Percentiles rank a stretch among this genome's conserved stretches.
Evolutionary conservation across 495 filamentous ascomycete genomes (phyloP).

Genomic region (Xylaria sp.): DNA sequence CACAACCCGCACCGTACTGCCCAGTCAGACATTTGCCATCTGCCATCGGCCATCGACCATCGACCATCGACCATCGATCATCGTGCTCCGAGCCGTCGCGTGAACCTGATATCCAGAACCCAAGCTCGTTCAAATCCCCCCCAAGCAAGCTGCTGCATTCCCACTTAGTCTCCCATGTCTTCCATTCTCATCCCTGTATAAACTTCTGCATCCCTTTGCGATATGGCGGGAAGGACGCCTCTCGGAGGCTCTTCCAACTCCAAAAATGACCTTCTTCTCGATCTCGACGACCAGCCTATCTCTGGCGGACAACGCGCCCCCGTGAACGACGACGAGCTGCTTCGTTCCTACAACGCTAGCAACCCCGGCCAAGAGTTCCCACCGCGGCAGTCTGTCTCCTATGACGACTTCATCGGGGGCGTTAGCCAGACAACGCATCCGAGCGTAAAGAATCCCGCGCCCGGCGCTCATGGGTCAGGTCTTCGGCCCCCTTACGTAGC

Average conservation of each 20-base stretch:
- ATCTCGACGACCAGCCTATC: conserved; percentile 72
- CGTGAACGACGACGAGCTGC: conserved; percentile 77
- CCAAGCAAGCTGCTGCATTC: conserved; percentile 18
- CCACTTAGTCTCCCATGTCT: conserved; percentile 39
- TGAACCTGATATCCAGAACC: conserved; percentile 24
- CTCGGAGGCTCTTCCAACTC: conserved; percentile 65
- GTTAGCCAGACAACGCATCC: conserved; percentile 47
- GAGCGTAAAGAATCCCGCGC: conserved; percentile 50
- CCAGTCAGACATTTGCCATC: conserved; percentile 1
- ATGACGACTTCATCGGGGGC: conserved; percentile 91
- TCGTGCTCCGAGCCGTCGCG: conserved; percentile 21
- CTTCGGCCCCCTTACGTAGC: conserved; percentile 66
- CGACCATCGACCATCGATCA: background rate
- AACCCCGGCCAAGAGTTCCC: conserved; percentile 58
- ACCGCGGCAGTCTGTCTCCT: conserved; percentile 84
- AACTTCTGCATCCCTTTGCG: conserved; percentile 45
- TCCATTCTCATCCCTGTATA: conserved; percentile 40
- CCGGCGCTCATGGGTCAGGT: conserved; percentile 44
- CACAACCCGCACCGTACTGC: conserved; percentile 17
- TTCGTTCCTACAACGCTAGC: conserved; percentile 64
- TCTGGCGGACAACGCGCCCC: conserved; percentile 79
- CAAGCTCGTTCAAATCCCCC: conserved; percentile 14
- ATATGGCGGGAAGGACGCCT: conserved; percentile 71
- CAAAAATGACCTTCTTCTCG: conserved; percentile 74
- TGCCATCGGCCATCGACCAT: background rate